phyloP scores from a whole-genome alignment of 2,329 filamentous ascomycete genomes.

The Aspergillus awamori region DNA sequence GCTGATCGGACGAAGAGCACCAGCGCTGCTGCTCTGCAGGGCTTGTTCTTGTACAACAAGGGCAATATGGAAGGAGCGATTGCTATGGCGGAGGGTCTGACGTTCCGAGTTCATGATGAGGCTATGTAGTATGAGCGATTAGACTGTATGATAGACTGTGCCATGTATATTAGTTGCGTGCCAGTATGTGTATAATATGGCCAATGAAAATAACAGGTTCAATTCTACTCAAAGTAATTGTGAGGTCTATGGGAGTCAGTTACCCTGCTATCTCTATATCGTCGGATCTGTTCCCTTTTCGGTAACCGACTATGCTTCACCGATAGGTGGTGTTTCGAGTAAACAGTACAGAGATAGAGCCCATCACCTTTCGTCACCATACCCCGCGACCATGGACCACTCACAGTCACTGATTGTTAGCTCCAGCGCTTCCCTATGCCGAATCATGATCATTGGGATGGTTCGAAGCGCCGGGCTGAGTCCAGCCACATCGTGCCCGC shows the following conservation, averaged over 20 bases:
- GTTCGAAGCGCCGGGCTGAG: neutral
- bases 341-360: neutral
- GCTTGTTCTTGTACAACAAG: slow-evolving; percentile 94
- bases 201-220: neutral
- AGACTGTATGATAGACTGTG: slow-evolving; percentile 23
- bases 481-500: slow-evolving; percentile 19
- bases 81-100: slow-evolving; percentile 65
- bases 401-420: neutral
- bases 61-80: slow-evolving; percentile 86
- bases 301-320: neutral
- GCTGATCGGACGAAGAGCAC: slow-evolving; percentile 57
- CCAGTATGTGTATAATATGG: neutral
- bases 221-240: neutral
- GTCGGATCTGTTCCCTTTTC: neutral
- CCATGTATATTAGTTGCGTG: slow-evolving; percentile 22
- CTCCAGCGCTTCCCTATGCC: neutral
- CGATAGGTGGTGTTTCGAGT: neutral
- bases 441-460: neutral
- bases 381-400: neutral
- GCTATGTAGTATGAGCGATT: slow-evolving; percentile 22
- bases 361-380: neutral
- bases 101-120: slow-evolving; percentile 36
- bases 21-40: slow-evolving; percentile 90
- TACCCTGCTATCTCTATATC: neutral
- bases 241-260: neutral